Conservation (phyloP, 495 filamentous ascomycete genomes). For the Neurospora sp. region DNA sequence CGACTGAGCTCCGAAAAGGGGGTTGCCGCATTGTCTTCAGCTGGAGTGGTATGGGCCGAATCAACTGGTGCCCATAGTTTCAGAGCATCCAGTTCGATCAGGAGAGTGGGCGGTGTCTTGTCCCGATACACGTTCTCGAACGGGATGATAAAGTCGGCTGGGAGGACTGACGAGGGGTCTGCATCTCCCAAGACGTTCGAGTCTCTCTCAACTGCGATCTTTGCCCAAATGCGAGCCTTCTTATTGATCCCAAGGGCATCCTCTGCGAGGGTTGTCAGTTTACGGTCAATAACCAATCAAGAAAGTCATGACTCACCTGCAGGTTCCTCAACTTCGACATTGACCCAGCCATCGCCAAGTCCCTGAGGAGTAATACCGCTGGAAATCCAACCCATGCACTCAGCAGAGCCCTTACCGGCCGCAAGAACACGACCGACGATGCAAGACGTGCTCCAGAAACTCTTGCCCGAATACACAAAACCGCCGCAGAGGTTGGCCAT, state of each 20-base stretch:
- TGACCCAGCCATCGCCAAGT: constrained; percentile 54
- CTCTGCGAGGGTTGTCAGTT: constrained; percentile 16
- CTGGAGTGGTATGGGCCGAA: constrained; percentile 26
- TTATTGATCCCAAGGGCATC: constrained; percentile 31
- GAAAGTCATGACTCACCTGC: constrained; percentile 27
- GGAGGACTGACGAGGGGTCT: constrained; percentile 35
- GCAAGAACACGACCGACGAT: constrained; percentile 68
- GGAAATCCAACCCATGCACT: constrained; percentile 73
- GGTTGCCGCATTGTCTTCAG: constrained; percentile 21
- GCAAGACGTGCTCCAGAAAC: constrained; percentile 76
- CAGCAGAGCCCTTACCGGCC: constrained; percentile 50
- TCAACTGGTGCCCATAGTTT: constrained; percentile 26
- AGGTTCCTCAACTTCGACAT: constrained; percentile 42
- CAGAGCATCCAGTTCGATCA: constrained; percentile 34
- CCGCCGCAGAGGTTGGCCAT: constrained; percentile 69
- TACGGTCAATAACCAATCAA: background rate
- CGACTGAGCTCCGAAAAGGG: constrained; percentile 24
- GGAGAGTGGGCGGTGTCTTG: constrained; percentile 24
- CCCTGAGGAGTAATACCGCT: constrained; percentile 43
- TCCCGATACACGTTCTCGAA: constrained; percentile 40
- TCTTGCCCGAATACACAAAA: constrained; percentile 57
- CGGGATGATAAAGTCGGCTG: constrained; percentile 49
- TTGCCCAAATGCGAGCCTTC: constrained; percentile 39
- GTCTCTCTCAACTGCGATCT: constrained; percentile 36
- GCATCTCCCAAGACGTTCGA: constrained; percentile 44